A percentile compares a stretch with the other conserved stretches of the same genome.
Evolutionary conservation across 1,139 yeast genomes (phyloP).

Genomic region (Taphrina sp.): DNA sequence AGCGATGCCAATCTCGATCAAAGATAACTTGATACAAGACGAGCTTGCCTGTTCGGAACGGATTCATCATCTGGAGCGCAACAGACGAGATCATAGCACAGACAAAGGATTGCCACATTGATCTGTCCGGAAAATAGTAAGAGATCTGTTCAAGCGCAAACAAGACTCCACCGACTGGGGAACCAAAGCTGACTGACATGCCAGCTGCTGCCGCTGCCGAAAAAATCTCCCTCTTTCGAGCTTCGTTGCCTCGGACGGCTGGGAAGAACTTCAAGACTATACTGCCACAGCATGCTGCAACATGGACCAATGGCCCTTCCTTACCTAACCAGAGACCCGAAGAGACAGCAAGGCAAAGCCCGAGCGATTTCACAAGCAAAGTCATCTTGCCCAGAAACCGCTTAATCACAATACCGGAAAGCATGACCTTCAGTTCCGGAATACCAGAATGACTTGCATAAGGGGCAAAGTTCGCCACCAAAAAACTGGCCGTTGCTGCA

Average conservation of each 20-base stretch:
- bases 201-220: conserved; percentile 69
- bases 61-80: conserved; percentile 57
- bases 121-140: conserved; percentile 59
- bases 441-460: conserved; percentile 64
- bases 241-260: conserved; percentile 54
- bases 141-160: conserved; percentile 66
- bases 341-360: conserved; percentile 59
- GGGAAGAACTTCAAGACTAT: conserved; percentile 55
- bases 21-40: conserved; percentile 62
- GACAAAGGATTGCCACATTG: conserved; percentile 58
- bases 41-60: conserved; percentile 63
- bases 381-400: conserved; percentile 59
- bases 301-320: conserved; percentile 69
- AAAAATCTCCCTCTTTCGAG: conserved; percentile 57
- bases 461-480: conserved; percentile 43
- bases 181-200: conserved; percentile 70
- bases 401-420: conserved; percentile 58
- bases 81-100: conserved; percentile 61
- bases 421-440: conserved; percentile 55
- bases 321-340: conserved; percentile 67
- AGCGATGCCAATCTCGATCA: conserved; percentile 55
- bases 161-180: conserved; percentile 67
- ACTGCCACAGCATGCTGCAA: conserved; percentile 67
- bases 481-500: conserved; percentile 7
- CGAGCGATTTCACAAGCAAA: conserved; percentile 53